Percentiles rank a stretch among this genome's conserved stretches.
Evolutionary conservation across 805 yeast genomes (phyloP).

Genomic region (Nakazawaea laoshanensis): DNA sequence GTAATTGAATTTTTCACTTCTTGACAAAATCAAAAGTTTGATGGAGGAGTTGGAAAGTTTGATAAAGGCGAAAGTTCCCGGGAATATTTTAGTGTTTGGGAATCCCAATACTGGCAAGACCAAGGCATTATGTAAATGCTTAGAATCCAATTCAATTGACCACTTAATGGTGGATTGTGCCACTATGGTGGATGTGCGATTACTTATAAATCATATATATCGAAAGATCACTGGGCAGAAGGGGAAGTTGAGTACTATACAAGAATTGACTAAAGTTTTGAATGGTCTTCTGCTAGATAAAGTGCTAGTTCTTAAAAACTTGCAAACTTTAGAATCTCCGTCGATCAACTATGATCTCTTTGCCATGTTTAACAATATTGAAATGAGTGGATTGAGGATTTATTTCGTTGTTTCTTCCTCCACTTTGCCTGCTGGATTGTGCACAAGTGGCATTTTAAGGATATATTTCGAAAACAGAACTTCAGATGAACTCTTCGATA

Average conservation of each 20-base stretch:
- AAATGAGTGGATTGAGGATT: not conserved
- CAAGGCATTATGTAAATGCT: not conserved
- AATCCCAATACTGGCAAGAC: conserved; percentile 9
- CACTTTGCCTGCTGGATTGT: conserved; percentile 1
- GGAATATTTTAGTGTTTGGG: conserved; percentile 3
- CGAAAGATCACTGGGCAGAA: not conserved
- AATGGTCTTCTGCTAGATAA: not conserved
- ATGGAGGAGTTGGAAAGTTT: conserved; percentile 5
- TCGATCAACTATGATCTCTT: conserved; percentile 5
- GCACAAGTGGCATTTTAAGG: conserved; percentile 4
- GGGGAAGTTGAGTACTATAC: conserved; percentile 1
- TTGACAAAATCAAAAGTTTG: too few species aligned
- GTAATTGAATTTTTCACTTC: too few species aligned
- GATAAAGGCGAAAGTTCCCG: not conserved
- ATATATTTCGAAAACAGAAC: conserved; percentile 3
- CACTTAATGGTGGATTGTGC: conserved; percentile 4
- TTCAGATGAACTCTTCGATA: not conserved
- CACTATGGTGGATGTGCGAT: conserved; percentile 5
- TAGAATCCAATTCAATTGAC: not conserved
- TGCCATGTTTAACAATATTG: conserved; percentile 1
- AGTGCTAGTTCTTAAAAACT: conserved; percentile 7
- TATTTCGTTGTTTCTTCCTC: conserved; percentile 4
- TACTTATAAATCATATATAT: conserved; percentile 6
- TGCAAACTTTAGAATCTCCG: conserved; percentile 1
- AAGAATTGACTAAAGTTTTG: conserved; percentile 2